Base-by-base conservation (phyloP, 495 filamentous ascomycete genomes). In the Penicillium soppii region DNA sequence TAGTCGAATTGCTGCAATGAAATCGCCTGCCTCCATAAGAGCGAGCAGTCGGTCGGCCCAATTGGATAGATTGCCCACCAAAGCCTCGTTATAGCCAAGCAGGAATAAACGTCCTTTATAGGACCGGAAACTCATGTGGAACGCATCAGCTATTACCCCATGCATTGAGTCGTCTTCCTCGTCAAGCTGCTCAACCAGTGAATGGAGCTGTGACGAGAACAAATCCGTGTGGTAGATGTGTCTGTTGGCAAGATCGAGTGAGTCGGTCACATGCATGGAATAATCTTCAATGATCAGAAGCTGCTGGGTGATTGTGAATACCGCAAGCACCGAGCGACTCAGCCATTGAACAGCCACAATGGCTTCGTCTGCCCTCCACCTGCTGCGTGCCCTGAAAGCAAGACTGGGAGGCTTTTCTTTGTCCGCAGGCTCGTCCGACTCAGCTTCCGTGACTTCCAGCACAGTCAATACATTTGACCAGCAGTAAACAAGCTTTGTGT, bases 21-120 rank as follows among this genome's bases (percentile, higher is more conserved):
- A 95, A 62, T 95, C 90, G 22, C 94, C 94, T 37, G 90, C 85
- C 63, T 97, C 91, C 90, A 98, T 95, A 50, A 97, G 74, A 1
- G 92, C 92, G 46, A 96, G 82, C n/a, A 98, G 74, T 53, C 94
- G 80, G 70, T 98, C 94, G n/a, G 94, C 94, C 94, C 94, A 98
- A 59, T 97, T 97, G 10, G 95, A 97, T 38, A 98, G 70, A 26
- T 84, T 87, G 17, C 94, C 94, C 40, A 97, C 84, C 2, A 90
- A 87, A 7, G 96, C 70, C 59, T 97, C 94, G 63, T 88, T 90
- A 72, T 89, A 90, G 33, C 92, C 92, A 17, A 98, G 75, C 10
- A 97, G 74, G 62, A 97, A 98, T 36, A 96, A 74, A 10, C 94
- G 84, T 13, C 95, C 91, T 68, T 97, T 98, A 68, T 97, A 97